A percentile compares a stretch with the other conserved stretches of the same genome.
phyloP scores from a whole-genome alignment of 2,329 filamentous ascomycete species.

The Cladosporium sp. region DNA sequence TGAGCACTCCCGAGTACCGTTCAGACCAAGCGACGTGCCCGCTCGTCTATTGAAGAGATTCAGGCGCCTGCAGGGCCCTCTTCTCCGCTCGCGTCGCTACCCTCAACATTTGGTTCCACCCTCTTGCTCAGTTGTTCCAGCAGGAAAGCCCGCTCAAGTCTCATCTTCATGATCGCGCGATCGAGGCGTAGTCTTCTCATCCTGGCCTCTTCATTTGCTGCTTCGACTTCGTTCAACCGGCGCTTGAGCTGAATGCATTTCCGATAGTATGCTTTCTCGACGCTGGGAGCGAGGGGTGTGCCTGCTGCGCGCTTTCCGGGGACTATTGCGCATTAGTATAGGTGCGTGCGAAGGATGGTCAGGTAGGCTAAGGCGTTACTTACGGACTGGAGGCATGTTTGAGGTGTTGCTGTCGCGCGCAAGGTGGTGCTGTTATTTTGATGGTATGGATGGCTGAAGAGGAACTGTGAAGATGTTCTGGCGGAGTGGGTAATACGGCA shows the following conservation, averaged over 20 bases:
- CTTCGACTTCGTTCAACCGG: slow-evolving; percentile 85
- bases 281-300: slow-evolving; percentile 70
- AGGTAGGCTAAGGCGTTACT: neutral
- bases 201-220: slow-evolving; percentile 80
- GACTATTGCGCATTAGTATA: slow-evolving; percentile 7
- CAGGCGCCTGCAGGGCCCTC: slow-evolving; percentile 22
- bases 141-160: slow-evolving; percentile 70
- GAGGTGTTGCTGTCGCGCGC: neutral
- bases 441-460: too few species aligned
- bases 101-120: slow-evolving; percentile 46
- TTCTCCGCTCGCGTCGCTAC: slow-evolving; percentile 31
- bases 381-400: slow-evolving; percentile 5
- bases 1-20: neutral
- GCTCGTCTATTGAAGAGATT: neutral
- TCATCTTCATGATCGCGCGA: slow-evolving; percentile 85
- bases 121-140: slow-evolving; percentile 46
- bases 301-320: slow-evolving; percentile 18
- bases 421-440: neutral
- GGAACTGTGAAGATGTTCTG: too few species aligned
- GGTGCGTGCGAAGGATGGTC: neutral
- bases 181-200: slow-evolving; percentile 74
- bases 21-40: neutral
- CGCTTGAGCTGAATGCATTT: slow-evolving; percentile 96
- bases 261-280: slow-evolving; percentile 90
- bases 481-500: too few species aligned